Evolutionary conservation across 306 rosid species (phyloP), one percentile per base, ranked within the genome.

Genomic region (Fragaria ananassa): DNA sequence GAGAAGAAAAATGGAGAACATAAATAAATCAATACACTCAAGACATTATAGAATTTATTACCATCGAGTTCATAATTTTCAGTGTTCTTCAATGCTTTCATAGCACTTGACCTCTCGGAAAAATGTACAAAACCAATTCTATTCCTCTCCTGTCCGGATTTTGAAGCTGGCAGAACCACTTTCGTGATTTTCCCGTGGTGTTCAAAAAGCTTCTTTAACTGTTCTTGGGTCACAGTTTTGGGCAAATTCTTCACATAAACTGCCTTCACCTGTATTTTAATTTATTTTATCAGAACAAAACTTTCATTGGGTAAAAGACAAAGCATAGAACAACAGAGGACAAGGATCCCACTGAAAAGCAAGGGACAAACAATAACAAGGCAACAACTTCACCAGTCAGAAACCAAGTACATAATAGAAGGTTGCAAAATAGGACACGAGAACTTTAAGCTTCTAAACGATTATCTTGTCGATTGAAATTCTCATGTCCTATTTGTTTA

Each of bases 121-220:
- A 95, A 95, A 90, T 95, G 98, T 64, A 95, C 93, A 87, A 95
- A 95, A 56, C 97, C 97, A 51, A 95, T 95, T 85, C 98, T 87
- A 50, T 87, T 95, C 86, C 77, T 90, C 80, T 92, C 98, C 78
- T 87, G 96, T 42, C 98, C 98, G 54, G 93, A 81, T 70, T 89
- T 90, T 84, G 97, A 86, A 17, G 97, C 93, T 41, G 98, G 98
- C 74, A 95, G 88, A 85, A 92, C 97, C 88, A 90, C 97, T 87
- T 95, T 95, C n/a, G 87, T 90, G 70, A 92, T 92, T 84, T 90
- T 95, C 74, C 98, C 98, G 76, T 92, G 97, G 74, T 86, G 97
- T 74, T 95, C 98, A 84, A 95, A 95, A 71, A 89, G 91, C 84
- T 86, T 83, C 89, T 87, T 92, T 81, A 95, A 61, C 82, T 95